These are phyloP conservation scores for Wickerhamia fluorescens DNA, from an alignment of 805 yeast species.

Conservation along the genomic window DNA sequence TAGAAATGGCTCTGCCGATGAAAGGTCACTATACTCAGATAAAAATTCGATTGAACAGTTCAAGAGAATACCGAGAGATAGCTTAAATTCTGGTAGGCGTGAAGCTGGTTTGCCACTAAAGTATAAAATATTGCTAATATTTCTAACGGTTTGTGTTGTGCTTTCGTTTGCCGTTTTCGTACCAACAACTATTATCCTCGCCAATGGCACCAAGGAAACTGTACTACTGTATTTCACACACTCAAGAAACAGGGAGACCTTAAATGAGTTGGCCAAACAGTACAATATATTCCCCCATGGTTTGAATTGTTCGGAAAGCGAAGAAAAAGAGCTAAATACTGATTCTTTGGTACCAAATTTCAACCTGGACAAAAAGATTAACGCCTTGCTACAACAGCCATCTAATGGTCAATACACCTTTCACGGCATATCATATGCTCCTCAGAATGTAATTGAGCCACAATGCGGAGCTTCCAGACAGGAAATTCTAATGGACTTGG, in stretches of 20 bases:
- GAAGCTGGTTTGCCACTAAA: too few relatives aligned
- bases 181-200: conserved; percentile 17
- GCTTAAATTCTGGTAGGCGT: too few relatives aligned
- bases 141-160: conserved; percentile 6
- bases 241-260: too few relatives aligned
- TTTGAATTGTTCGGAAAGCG: too few relatives aligned
- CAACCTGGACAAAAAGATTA: too few relatives aligned
- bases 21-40: conserved; percentile 1
- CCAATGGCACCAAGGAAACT: too few relatives aligned
- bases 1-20: background rate
- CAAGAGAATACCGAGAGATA: background rate
- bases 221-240: too few relatives aligned
- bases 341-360: too few relatives aligned
- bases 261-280: too few relatives aligned
- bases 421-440: conserved; percentile 57
- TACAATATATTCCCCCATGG: too few relatives aligned
- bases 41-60: conserved; percentile 1
- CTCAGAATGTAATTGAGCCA: conserved; percentile 46
- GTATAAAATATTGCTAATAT: conserved; percentile 1
- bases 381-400: too few relatives aligned
- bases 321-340: too few relatives aligned
- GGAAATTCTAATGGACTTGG: conserved; percentile 51
- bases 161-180: conserved; percentile 12
- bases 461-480: conserved; percentile 42
- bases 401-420: conserved; percentile 31